These are phyloP conservation scores for Porcisia deanei DNA, from an alignment of 208 protist genomes.

Conservation along the genomic window DNA sequence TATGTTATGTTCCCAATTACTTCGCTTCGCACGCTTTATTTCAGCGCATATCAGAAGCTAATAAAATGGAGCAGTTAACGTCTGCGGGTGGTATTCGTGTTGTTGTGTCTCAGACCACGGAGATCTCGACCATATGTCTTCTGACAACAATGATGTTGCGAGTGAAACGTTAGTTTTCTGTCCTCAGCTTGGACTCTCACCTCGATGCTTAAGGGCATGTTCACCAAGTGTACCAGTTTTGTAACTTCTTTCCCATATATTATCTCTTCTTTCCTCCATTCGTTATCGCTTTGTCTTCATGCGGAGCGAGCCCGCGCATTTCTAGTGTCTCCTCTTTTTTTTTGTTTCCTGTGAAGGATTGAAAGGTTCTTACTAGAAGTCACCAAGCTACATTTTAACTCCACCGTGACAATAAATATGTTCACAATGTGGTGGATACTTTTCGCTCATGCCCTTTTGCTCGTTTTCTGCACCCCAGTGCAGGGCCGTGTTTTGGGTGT, in stretches of 20 bases:
- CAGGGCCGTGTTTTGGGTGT: conserved; percentile 27
- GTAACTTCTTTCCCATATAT: not conserved
- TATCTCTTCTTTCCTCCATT: not conserved
- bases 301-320: no score
- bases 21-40: conserved; percentile 2
- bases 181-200: not conserved
- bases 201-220: not conserved
- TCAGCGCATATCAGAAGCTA: not conserved
- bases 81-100: not conserved
- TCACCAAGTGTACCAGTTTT: not conserved
- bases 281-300: not conserved
- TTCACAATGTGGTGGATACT: not conserved
- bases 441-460: not conserved
- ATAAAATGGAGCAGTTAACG: not conserved
- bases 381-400: not conserved
- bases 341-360: not conserved
- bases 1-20: not conserved
- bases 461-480: not conserved
- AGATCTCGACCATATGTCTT: not conserved
- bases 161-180: not conserved
- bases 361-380: not conserved
- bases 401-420: not conserved
- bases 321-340: not conserved
- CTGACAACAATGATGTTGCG: not conserved
- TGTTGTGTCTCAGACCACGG: not conserved